These are phyloP conservation scores for Euphrasia arctica DNA, from an alignment of 305 asterid species.

Conservation along the genomic window DNA sequence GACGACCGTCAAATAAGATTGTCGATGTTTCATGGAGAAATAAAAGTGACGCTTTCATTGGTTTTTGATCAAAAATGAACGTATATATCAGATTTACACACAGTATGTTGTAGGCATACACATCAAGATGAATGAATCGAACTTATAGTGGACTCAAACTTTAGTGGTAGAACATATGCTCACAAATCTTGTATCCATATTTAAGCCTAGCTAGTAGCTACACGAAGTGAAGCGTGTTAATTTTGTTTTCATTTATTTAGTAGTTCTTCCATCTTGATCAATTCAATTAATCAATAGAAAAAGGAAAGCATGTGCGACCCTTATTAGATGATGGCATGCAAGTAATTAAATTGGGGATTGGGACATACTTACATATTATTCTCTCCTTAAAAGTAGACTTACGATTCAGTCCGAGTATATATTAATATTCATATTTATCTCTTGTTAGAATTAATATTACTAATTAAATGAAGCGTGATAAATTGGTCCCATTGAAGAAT, in stretches of 20 bases:
- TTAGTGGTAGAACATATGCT: too few relatives aligned
- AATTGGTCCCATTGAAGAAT: constrained; percentile 24
- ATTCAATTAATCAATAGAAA: constrained; percentile 1
- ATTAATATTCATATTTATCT: neutral
- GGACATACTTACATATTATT: constrained; percentile 2
- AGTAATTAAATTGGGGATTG: neutral
- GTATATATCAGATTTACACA: too few relatives aligned
- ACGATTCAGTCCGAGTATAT: neutral
- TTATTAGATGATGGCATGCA: neutral
- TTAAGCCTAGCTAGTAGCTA: too few relatives aligned
- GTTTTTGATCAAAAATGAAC: too few relatives aligned
- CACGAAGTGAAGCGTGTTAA: neutral
- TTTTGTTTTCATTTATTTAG: neutral
- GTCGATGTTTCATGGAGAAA: too few relatives aligned
- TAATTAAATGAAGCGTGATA: constrained; percentile 14
- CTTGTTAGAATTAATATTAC: neutral
- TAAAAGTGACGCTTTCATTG: too few relatives aligned
- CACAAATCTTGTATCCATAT: too few relatives aligned
- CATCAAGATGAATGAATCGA: too few relatives aligned
- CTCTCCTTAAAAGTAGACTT: neutral
- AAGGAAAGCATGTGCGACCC: constrained; percentile 3
- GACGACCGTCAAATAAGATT: too few relatives aligned
- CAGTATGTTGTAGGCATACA: too few relatives aligned
- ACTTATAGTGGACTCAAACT: too few relatives aligned
- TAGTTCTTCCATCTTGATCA: neutral